Evolutionary conservation across 495 filamentous ascomycete species (phyloP).

Genomic region (Trichoderma erinaceum): DNA sequence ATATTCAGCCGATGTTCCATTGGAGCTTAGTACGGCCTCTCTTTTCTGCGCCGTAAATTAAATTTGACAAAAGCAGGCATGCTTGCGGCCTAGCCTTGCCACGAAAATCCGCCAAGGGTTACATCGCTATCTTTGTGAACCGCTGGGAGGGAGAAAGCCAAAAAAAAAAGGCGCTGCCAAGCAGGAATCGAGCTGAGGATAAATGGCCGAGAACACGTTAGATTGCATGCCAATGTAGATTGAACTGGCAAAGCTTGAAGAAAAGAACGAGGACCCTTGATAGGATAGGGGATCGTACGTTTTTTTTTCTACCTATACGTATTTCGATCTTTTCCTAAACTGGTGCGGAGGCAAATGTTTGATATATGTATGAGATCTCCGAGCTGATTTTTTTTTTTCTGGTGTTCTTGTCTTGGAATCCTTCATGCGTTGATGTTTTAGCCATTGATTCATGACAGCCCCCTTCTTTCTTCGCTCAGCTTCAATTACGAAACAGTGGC

Average conservation of each 20-base stretch:
- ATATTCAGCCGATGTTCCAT: neutral
- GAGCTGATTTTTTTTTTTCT: neutral
- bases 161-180: neutral
- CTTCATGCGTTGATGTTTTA: slow-evolving; percentile 9
- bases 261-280: neutral
- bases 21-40: neutral
- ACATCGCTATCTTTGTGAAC: neutral
- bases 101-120: no score
- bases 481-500: neutral
- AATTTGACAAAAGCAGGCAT: no score
- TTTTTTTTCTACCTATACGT: neutral
- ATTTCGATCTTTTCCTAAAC: neutral
- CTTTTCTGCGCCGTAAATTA: no score
- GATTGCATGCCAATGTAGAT: no score
- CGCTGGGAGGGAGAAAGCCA: neutral
- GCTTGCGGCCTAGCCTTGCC: no score
- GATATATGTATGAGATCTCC: slow-evolving; percentile 11
- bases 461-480: neutral
- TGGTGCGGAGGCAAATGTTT: slow-evolving; percentile 8
- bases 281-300: neutral
- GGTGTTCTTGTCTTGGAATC: neutral
- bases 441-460: neutral
- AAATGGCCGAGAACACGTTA: no score
- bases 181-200: no score
- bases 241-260: neutral